phyloP scores from a whole-genome alignment of 257 asterid species.

The Fraxinus quadrangulata region DNA sequence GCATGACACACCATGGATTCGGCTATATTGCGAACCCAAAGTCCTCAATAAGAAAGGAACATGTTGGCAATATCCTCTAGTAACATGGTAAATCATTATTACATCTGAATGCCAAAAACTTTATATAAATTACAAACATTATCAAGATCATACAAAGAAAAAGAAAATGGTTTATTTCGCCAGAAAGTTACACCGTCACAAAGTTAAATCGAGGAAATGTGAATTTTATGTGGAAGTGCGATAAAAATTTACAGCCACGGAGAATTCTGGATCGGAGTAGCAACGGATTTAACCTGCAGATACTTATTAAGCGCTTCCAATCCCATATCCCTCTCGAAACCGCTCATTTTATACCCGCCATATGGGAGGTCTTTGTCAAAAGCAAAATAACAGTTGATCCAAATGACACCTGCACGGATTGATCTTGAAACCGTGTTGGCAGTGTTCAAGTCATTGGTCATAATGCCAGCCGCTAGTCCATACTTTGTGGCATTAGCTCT shows the following conservation, averaged over 20 bases:
- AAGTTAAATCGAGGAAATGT: background rate
- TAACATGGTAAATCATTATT: background rate
- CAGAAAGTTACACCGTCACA: background rate
- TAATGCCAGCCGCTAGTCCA: slow-evolving; percentile 83
- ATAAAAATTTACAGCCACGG: slow-evolving; percentile 67
- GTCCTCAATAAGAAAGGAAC: background rate
- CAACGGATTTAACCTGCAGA: slow-evolving; percentile 67
- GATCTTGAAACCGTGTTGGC: slow-evolving; percentile 86
- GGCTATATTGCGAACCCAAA: background rate
- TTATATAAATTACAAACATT: background rate
- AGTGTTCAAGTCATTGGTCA: slow-evolving; percentile 74
- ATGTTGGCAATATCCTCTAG: background rate
- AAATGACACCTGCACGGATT: slow-evolving; percentile 68
- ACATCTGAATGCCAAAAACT: background rate
- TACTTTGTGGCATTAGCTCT: slow-evolving; percentile 69
- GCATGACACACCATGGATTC: no score
- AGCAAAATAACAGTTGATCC: slow-evolving; percentile 80
- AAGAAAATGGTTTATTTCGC: background rate
- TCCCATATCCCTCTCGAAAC: slow-evolving; percentile 77
- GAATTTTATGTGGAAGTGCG: background rate
- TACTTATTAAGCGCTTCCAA: slow-evolving; percentile 59
- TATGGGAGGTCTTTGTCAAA: slow-evolving; percentile 57
- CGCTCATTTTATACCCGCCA: slow-evolving; percentile 91
- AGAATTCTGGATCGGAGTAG: slow-evolving; percentile 70
- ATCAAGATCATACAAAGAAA: background rate